Evolutionary conservation across 108 stramenopile species (phyloP), one percentile per base, ranked within the genome.

Genomic region (Fragilaria radians): DNA sequence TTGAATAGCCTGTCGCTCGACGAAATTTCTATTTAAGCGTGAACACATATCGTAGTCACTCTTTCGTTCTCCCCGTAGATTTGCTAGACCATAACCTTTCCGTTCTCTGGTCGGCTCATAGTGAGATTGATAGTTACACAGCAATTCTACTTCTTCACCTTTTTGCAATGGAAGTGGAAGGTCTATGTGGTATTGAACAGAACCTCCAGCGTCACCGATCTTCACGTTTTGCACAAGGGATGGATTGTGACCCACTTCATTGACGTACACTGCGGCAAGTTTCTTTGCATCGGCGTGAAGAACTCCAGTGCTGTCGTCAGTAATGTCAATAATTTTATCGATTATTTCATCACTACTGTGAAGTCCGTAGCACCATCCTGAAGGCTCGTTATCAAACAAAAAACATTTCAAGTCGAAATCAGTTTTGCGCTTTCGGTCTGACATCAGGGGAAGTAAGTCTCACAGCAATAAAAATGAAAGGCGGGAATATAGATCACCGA

Each of bases 251-350:
- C 85, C 89, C 4, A 80, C 71, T 74, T 91, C 90, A 59, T 91
- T 91, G 17, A 91, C 86, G 57, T 91, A 86, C 68, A 82, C 76
- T 11, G 82, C 56, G 17, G 80, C 57, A 28, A 79, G 51, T 54
- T 59, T 21, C 34, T 65, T 59, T 2, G 90, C 86, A 31, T 59
- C 26, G 3, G 23, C 48, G 52, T 91, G 90, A 17, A 84, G 57
- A 23, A 75, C 68, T 21, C 90, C 90, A 0, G 86, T 88, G 0
- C 59, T n/a, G 52, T 91, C 86, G 58, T 82, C 80, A 11, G 90
- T 88, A 23, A 91, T 81, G 46, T 91, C 86, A 5, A 83, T 54
- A 1, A 81, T 60, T 58, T 82, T 73, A 22, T 63, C 70, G 22
- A 50, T 32, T 1, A 59, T 58, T 9, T 51, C 32, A 27, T 74